Percentiles rank a stretch among this genome's conserved stretches.
phyloP scores from a whole-genome alignment of 768 basidiomycete genomes.

The Punctularia strigosozonata region DNA sequence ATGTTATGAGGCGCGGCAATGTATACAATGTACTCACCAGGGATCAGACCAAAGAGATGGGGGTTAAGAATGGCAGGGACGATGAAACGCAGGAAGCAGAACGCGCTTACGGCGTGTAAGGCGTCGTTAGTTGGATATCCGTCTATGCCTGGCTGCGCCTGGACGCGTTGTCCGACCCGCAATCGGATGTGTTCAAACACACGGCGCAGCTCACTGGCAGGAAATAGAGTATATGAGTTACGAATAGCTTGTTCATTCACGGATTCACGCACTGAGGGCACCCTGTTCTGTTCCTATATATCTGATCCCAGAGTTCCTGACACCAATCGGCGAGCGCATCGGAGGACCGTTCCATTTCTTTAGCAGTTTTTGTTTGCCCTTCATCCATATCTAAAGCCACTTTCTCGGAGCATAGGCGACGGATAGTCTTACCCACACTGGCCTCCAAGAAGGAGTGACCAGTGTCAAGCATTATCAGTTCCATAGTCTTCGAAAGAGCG shows the following conservation, averaged over 20 bases:
- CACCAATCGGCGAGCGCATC: constrained; percentile 70
- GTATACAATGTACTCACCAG: constrained; percentile 38
- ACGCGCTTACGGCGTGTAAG: constrained; percentile 80
- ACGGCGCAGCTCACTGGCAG: constrained; percentile 53
- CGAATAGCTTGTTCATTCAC: constrained; percentile 3
- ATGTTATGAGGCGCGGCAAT: not conserved
- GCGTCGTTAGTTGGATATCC: constrained; percentile 45
- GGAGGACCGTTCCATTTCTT: constrained; percentile 55
- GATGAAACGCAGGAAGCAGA: constrained; percentile 82
- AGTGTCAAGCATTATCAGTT: constrained; percentile 71
- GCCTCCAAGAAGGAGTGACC: constrained; percentile 73
- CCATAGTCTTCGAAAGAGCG: constrained; percentile 49
- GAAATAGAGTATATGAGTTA: constrained; percentile 4
- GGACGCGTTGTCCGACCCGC: constrained; percentile 59
- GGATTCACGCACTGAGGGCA: constrained; percentile 56
- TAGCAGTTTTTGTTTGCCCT: constrained; percentile 41
- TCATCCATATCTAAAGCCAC: constrained; percentile 76
- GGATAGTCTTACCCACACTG: constrained; percentile 62
- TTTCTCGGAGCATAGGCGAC: constrained; percentile 59
- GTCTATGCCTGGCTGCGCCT: constrained; percentile 25
- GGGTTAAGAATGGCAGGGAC: constrained; percentile 87
- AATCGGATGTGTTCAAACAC: constrained; percentile 60
- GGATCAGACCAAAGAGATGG: constrained; percentile 68
- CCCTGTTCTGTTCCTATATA: constrained; percentile 58
- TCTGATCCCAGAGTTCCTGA: constrained; percentile 68